Conservation (phyloP, 2,329 filamentous ascomycete genomes). For the Metarhizium anisopliae region DNA sequence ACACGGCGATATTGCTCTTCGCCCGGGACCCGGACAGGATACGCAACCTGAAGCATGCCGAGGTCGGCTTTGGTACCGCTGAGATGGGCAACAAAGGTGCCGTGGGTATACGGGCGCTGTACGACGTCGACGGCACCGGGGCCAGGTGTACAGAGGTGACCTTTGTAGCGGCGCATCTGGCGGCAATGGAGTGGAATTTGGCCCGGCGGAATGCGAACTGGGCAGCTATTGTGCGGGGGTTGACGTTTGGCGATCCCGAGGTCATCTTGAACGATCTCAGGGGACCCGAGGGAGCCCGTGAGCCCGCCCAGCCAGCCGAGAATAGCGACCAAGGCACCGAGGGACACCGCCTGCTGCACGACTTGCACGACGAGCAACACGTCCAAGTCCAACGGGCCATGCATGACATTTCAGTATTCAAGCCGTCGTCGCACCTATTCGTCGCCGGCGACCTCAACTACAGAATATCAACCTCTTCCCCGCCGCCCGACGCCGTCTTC, state of each 20-base stretch:
- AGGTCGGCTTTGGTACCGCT: constrained; percentile 73
- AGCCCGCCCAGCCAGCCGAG: constrained; percentile 4
- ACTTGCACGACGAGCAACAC: constrained; percentile 25
- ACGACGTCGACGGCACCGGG: constrained; percentile 25
- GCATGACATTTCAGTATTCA: constrained; percentile 61
- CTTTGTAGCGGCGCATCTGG: constrained; percentile 81
- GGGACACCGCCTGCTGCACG: constrained; percentile 23
- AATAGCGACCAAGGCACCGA: constrained; percentile 17
- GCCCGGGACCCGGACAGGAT: constrained; percentile 55
- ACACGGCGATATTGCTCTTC: constrained; percentile 86
- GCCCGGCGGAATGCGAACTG: constrained; percentile 77
- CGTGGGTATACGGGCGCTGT: constrained; percentile 65
- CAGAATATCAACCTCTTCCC: constrained; percentile 62
- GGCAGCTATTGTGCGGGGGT: constrained; percentile 68
- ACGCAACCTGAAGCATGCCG: constrained; percentile 61
- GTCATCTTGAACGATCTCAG: constrained; percentile 22
- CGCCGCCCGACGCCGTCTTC: constrained; percentile 52
- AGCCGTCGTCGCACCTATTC: constrained; percentile 68
- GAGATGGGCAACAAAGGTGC: constrained; percentile 97
- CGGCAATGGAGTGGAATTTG: constrained; percentile 75
- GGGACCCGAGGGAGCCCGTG: constrained; percentile 4
- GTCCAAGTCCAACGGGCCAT: constrained; percentile 33
- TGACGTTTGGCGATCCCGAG: constrained; percentile 61
- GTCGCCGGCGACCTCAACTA: constrained; percentile 93
- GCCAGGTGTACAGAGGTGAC: constrained; percentile 55